Evolutionary conservation across 352 stramenopile genomes (phyloP).

Genomic region (Phytophthora sansomeana): DNA sequence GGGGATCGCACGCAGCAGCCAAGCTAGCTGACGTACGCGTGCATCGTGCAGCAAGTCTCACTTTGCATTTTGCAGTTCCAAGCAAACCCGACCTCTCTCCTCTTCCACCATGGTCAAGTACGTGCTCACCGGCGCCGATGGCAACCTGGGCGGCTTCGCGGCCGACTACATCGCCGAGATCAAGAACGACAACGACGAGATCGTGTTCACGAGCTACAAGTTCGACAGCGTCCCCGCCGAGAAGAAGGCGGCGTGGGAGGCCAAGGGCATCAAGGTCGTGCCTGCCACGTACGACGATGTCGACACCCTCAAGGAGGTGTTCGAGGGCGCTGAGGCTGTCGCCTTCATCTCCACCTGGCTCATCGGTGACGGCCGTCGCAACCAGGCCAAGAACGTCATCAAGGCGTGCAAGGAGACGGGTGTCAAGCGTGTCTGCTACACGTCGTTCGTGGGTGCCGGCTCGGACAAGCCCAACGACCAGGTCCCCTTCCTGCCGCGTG

Average conservation of each 20-base stretch:
- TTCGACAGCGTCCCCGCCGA: constrained; percentile 15
- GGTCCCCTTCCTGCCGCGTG: constrained; percentile 24
- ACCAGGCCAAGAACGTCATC: constrained; percentile 23
- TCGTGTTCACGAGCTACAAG: constrained; percentile 9
- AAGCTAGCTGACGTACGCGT: not conserved
- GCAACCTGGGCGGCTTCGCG: constrained; percentile 33
- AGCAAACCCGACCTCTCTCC: constrained; percentile 12
- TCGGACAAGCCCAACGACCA: constrained; percentile 23
- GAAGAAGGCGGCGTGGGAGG: constrained; percentile 14
- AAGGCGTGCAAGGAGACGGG: constrained; percentile 20
- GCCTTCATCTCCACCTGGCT: constrained; percentile 34
- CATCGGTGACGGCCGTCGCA: constrained; percentile 19
- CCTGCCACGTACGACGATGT: constrained; percentile 21
- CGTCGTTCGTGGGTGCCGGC: constrained; percentile 24
- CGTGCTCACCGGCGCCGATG: constrained; percentile 37
- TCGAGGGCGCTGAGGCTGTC: constrained; percentile 24
- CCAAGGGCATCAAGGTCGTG: constrained; percentile 21
- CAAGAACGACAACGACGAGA: constrained; percentile 24
- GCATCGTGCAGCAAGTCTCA: constrained; percentile 15
- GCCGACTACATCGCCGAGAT: constrained; percentile 33
- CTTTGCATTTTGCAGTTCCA: constrained; percentile 22
- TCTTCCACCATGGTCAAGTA: constrained; percentile 34
- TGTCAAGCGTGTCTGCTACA: constrained; percentile 31
- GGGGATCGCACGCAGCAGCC: too few species aligned
- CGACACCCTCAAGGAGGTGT: constrained; percentile 23